Evolutionary conservation across 371 early-diverging fungal genomes (phyloP).

Genomic region (Circinella minor): DNA sequence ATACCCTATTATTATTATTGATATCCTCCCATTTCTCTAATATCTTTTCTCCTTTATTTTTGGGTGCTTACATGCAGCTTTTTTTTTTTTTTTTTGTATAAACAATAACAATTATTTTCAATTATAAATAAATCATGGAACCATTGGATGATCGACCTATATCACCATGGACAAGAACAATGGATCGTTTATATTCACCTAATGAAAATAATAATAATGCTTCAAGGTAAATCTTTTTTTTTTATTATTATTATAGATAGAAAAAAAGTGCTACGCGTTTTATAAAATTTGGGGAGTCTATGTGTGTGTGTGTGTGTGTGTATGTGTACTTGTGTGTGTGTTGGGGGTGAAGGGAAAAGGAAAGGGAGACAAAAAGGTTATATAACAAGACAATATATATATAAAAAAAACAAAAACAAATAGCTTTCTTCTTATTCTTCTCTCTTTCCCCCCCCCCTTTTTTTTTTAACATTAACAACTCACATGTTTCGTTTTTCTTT

Average conservation of each 20-base stretch:
- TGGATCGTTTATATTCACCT: conserved; percentile 16
- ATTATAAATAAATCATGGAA: conserved; percentile 7
- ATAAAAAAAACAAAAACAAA: background rate
- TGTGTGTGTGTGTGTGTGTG: too few species aligned
- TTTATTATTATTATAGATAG: too few species aligned
- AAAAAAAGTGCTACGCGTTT: conserved; percentile 1
- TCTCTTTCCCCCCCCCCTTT: background rate
- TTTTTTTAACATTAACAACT: background rate
- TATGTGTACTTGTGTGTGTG: too few species aligned
- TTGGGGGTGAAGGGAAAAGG: too few species aligned
- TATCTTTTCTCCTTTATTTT: background rate
- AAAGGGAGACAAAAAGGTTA: too few species aligned
- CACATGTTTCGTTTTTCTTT: background rate
- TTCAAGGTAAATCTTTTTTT: background rate
- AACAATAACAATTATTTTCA: background rate
- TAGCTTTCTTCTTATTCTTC: background rate
- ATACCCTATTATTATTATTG: too few species aligned
- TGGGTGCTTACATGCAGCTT: conserved; percentile 1
- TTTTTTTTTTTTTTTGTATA: background rate
- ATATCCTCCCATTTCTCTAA: background rate
- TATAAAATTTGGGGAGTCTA: too few species aligned
- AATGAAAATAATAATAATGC: conserved; percentile 1
- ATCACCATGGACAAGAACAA: conserved; percentile 20
- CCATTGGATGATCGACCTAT: conserved; percentile 5
- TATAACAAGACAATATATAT: too few species aligned